A percentile compares a stretch with the other conserved stretches of the same genome.
phyloP scores from a whole-genome alignment of 352 stramenopile genomes.

The Pythium grandisporangium region DNA sequence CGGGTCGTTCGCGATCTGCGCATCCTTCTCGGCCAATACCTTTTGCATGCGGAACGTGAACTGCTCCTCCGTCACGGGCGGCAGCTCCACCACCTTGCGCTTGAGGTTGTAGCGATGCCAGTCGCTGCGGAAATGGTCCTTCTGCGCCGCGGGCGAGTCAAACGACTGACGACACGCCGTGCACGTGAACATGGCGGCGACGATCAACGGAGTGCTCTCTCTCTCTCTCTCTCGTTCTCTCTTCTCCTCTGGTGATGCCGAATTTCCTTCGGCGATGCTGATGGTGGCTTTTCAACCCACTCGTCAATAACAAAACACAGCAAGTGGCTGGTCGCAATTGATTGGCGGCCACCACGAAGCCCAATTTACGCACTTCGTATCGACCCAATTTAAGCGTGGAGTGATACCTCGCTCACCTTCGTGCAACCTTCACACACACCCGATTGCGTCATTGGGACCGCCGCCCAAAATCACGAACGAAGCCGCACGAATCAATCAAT shows the following conservation, averaged over 20 bases:
- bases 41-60: slow-evolving; percentile 79
- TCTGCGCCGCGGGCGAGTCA: slow-evolving; percentile 45
- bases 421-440: slow-evolving; percentile 4
- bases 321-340: slow-evolving; percentile 1
- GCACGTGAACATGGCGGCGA: slow-evolving; percentile 59
- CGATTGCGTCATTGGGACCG: too few relatives aligned
- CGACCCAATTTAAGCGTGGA: slow-evolving; percentile 1
- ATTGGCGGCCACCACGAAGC: slow-evolving; percentile 2
- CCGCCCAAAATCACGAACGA: too few relatives aligned
- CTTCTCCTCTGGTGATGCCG: background rate
- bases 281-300: background rate
- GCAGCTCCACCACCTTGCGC: slow-evolving; percentile 93
- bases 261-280: too few relatives aligned
- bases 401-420: too few relatives aligned
- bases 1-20: slow-evolving; percentile 38
- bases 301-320: too few relatives aligned
- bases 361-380: background rate
- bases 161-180: slow-evolving; percentile 76
- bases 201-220: too few relatives aligned
- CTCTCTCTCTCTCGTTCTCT: background rate
- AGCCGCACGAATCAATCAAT: too few relatives aligned
- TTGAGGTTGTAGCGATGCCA: slow-evolving; percentile 97
- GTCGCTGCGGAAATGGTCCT: slow-evolving; percentile 92
- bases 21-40: slow-evolving; percentile 49
- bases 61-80: slow-evolving; percentile 84